Evolutionary conservation across 2,329 filamentous ascomycete species (phyloP).

Genomic region (Phaeosphaeriaceae sp.): DNA sequence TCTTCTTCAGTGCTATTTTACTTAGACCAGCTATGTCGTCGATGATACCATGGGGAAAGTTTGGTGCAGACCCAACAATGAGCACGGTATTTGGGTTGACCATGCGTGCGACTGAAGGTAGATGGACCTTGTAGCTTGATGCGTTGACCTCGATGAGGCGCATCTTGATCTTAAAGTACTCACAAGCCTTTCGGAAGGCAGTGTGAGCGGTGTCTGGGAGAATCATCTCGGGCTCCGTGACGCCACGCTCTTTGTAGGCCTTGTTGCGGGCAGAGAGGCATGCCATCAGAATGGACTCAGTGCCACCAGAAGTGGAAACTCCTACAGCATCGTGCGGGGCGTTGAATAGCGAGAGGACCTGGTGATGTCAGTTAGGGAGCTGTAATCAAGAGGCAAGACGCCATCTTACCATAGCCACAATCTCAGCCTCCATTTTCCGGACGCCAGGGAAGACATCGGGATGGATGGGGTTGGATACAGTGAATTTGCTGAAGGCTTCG

Average conservation of each 20-base stretch:
- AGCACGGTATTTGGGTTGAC: slow-evolving; percentile 94
- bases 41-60: slow-evolving; percentile 98
- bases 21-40: slow-evolving; percentile 90
- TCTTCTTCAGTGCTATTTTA: slow-evolving; percentile 77
- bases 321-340: slow-evolving; percentile 84
- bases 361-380: slow-evolving; percentile 1
- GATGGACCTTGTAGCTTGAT: slow-evolving; percentile 82
- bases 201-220: slow-evolving; percentile 94
- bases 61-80: slow-evolving; percentile 92
- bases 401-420: slow-evolving; percentile 86
- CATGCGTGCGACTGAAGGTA: slow-evolving; percentile 77
- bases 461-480: slow-evolving; percentile 94
- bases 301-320: slow-evolving; percentile 89
- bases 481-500: slow-evolving; percentile 92
- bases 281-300: slow-evolving; percentile 96
- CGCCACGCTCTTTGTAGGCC: slow-evolving; percentile 80
- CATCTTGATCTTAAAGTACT: slow-evolving; percentile 96
- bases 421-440: slow-evolving; percentile 98
- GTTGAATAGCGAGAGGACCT: slow-evolving; percentile 81
- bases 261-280: slow-evolving; percentile 90
- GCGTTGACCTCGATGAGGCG: slow-evolving; percentile 88
- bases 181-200: slow-evolving; percentile 91
- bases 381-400: too few relatives aligned
- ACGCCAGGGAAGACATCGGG: slow-evolving; percentile 98
- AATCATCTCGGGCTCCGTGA: slow-evolving; percentile 97